Percentiles rank a stretch among this genome's conserved stretches.
phyloP scores from a whole-genome alignment of 371 early-diverging fungal species.

The Rhizopus sp. region DNA sequence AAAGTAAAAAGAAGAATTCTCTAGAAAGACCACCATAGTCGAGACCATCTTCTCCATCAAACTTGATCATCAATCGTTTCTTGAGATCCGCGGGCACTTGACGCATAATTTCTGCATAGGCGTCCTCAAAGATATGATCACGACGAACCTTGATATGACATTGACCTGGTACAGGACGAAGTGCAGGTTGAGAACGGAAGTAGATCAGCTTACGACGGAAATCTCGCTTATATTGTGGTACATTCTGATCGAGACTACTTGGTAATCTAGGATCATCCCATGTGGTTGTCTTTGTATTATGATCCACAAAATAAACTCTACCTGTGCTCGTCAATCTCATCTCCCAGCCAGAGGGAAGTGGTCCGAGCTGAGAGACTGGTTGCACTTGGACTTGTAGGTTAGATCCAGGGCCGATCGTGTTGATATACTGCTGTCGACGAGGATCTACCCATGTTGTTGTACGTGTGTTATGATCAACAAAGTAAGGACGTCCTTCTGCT shows the following conservation, averaged over 20 bases:
- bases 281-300: slow-evolving; percentile 91
- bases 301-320: slow-evolving; percentile 92
- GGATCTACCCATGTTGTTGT: slow-evolving; percentile 97
- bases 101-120: slow-evolving; percentile 92
- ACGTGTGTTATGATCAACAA: slow-evolving; percentile 96
- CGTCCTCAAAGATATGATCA: slow-evolving; percentile 90
- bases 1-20: slow-evolving; percentile 96
- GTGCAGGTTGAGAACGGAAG: slow-evolving; percentile 91
- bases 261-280: slow-evolving; percentile 98
- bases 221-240: slow-evolving; percentile 97
- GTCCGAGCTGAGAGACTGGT: slow-evolving; percentile 78
- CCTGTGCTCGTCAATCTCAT: slow-evolving; percentile 95
- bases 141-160: slow-evolving; percentile 91
- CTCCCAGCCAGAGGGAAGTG: slow-evolving; percentile 95
- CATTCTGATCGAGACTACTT: slow-evolving; percentile 89
- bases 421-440: slow-evolving; percentile 67
- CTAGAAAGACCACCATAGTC: slow-evolving; percentile 98
- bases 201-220: slow-evolving; percentile 95
- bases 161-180: slow-evolving; percentile 91
- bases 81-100: slow-evolving; percentile 84
- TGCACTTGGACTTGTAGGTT: slow-evolving; percentile 67
- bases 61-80: slow-evolving; percentile 96
- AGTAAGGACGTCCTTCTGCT: slow-evolving; percentile 91
- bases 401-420: slow-evolving; percentile 55
- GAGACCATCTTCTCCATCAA: slow-evolving; percentile 97